Evolutionary conservation across 768 basidiomycete genomes (phyloP), one percentile per base, ranked within the genome.

Genomic region (Lactarius deliciosus): DNA sequence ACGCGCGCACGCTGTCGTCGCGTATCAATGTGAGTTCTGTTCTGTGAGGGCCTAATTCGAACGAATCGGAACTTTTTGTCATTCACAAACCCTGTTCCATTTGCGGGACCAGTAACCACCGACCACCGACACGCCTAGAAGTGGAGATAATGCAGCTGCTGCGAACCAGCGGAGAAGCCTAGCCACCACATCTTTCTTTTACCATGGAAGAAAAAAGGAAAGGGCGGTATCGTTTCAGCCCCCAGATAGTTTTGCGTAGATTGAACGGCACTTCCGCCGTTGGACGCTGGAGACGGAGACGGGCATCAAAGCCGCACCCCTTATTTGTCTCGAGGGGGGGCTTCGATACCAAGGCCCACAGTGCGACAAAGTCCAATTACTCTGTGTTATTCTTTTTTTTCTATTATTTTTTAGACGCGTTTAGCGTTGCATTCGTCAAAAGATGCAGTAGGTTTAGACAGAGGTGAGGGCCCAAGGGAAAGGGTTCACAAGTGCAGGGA

Each of bases 291-390:
- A 53, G 50, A n/a, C 38, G 28, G 60, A 20, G 22, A 45, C 41
- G 43, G 47, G 56, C 57, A 61, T 45, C 54, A 60, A 63, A 40
- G 61, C 65, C 65, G 65, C 65, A 58, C 34, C 34, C 32, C 59
- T 50, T 53, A 59, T 65, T 54, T 10, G 18, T 36, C 40, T 53
- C 6, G 45, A 45, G 15, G 55, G n/a, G 38, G 34, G 41, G 56
- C 36, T 47, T 45, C 43, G 47, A 47, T 30, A 32, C 43, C 28
- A 43, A 30, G 4, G 30, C 30, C n/a, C 22, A 38, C 36, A 10
- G 25, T 15, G 50, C 50, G 25, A 25, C 15, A 15, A 13, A 15
- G n/a, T 53, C 50, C 50, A 25, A 53, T 53, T 53, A 13, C 22
- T 53, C 25, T 50, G 47, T 50, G 47, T 22, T 50, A 50, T 50